Percentiles rank a stretch among this genome's conserved stretches.
Evolutionary conservation across 805 yeast genomes (phyloP).

Genomic region (Candida taoyuanica): DNA sequence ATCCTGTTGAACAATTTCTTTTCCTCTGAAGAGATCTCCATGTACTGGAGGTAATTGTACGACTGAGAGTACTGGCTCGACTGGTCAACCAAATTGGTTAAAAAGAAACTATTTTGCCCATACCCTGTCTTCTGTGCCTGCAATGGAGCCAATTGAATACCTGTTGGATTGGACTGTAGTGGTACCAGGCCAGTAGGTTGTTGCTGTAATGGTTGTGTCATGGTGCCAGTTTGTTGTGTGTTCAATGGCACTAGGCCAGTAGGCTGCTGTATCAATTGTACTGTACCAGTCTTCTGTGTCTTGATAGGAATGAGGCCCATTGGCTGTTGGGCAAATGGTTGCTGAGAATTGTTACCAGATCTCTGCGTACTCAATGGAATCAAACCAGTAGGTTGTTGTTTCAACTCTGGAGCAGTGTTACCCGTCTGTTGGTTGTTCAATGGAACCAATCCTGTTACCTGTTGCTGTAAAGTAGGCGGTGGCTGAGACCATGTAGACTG

Average conservation of each 20-base stretch:
- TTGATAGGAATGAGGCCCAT: conserved; percentile 31
- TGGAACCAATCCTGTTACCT: conserved; percentile 60
- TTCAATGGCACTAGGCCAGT: conserved; percentile 12
- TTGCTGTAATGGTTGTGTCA: conserved; percentile 22
- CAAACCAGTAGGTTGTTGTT: conserved; percentile 61
- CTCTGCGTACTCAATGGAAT: conserved; percentile 37
- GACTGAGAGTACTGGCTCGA: conserved; percentile 29
- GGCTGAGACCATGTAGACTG: conserved; percentile 15
- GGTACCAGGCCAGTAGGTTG: conserved; percentile 33
- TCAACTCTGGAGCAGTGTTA: not conserved
- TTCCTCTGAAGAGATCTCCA: conserved; percentile 74
- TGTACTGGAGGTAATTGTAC: conserved; percentile 27
- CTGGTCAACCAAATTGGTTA: conserved; percentile 62
- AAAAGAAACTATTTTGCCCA: conserved; percentile 38
- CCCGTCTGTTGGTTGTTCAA: conserved; percentile 31
- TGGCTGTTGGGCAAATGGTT: conserved; percentile 30
- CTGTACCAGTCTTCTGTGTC: conserved; percentile 13
- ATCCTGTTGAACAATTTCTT: conserved; percentile 82
- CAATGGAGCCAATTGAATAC: conserved; percentile 27
- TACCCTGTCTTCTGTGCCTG: conserved; percentile 41
- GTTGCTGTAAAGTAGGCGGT: too few species aligned
- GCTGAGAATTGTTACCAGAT: conserved; percentile 4
- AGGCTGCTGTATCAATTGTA: conserved; percentile 14
- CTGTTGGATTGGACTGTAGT: conserved; percentile 16
- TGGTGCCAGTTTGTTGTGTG: conserved; percentile 32